Evolutionary conservation across 441 rosid genomes (phyloP).

Genomic region (Euphorbia schlechtendalii): DNA sequence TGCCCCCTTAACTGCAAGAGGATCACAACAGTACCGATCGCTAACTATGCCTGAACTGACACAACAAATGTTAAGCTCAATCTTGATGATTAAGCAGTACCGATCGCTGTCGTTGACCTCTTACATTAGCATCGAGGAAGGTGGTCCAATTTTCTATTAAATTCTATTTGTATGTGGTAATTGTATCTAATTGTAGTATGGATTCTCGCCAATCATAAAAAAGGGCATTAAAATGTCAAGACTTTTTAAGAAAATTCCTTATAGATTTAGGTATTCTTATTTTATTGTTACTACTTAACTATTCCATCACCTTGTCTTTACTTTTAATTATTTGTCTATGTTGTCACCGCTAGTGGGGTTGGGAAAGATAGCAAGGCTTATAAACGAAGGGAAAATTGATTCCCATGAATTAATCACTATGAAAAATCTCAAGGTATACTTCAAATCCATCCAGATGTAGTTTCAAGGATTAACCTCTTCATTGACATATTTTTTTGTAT

Average conservation of each 20-base stretch:
- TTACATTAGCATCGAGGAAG: not conserved
- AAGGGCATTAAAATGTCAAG: too few species aligned
- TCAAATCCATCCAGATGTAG: constrained; percentile 26
- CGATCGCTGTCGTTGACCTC: too few species aligned
- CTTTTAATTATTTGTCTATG: constrained; percentile 12
- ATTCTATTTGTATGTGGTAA: not conserved
- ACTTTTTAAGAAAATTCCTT: too few species aligned
- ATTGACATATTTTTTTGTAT: too few species aligned
- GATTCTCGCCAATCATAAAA: not conserved
- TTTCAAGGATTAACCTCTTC: too few species aligned
- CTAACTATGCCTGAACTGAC: constrained; percentile 54
- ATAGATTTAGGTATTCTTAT: too few species aligned
- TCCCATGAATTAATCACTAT: constrained; percentile 89
- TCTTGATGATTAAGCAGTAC: too few species aligned
- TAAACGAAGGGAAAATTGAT: constrained; percentile 87
- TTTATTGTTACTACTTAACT: too few species aligned
- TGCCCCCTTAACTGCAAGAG: too few species aligned
- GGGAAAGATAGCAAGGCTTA: constrained; percentile 83
- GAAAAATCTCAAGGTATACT: constrained; percentile 86
- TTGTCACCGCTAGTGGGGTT: constrained; percentile 93
- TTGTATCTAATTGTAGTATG: not conserved
- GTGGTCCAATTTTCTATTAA: not conserved
- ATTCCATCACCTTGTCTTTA: too few species aligned
- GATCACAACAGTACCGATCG: too few species aligned
- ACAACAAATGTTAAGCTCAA: constrained; percentile 69